These are phyloP conservation scores for Cucurbitaria berberidis DNA, from an alignment of 2,329 filamentous ascomycete species.

Conservation along the genomic window DNA sequence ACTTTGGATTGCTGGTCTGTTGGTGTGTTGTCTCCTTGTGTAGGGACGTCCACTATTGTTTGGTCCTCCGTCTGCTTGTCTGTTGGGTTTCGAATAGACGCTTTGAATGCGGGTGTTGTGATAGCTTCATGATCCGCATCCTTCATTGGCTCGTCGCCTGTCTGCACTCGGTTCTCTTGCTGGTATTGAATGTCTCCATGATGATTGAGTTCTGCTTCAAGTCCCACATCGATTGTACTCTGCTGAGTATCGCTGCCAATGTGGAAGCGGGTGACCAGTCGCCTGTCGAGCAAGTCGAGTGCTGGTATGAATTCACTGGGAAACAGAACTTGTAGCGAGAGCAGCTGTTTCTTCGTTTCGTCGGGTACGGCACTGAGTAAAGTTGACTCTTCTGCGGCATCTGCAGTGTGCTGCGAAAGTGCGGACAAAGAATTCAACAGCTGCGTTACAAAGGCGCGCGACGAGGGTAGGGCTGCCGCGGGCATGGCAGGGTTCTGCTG, in stretches of 20 bases:
- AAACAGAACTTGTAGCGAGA: constrained; percentile 85
- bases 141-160: not conserved
- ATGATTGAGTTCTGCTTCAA: not conserved
- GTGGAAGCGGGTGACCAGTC: constrained; percentile 66
- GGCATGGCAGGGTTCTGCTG: constrained; percentile 16
- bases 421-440: constrained; percentile 37
- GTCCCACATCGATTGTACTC: no score
- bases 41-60: not conserved
- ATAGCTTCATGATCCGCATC: not conserved
- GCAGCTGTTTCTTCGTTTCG: constrained; percentile 58
- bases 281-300: constrained; percentile 83
- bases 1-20: constrained; percentile 30
- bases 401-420: constrained; percentile 1
- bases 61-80: not conserved
- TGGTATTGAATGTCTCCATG: not conserved
- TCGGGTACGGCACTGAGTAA: constrained; percentile 47
- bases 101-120: not conserved
- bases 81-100: not conserved
- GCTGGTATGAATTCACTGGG: constrained; percentile 81
- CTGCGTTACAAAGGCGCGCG: constrained; percentile 43
- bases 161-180: not conserved
- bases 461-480: constrained; percentile 22
- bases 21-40: not conserved
- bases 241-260: constrained; percentile 10
- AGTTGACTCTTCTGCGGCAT: constrained; percentile 46